Evolutionary conservation across 2,329 filamentous ascomycete genomes (phyloP).

Genomic region (Arachnomyces sp.): DNA sequence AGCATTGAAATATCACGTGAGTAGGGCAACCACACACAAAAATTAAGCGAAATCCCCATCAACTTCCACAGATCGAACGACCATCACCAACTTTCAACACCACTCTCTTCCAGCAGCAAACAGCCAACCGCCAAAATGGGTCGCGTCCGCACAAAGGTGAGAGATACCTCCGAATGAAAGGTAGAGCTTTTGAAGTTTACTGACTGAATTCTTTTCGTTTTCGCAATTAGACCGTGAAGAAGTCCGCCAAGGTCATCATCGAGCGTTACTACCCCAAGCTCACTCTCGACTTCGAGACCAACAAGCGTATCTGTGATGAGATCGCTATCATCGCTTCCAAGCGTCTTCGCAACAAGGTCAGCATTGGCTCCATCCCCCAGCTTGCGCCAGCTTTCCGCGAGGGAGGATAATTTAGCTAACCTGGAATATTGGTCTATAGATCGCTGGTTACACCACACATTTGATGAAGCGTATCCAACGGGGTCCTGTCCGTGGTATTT

Average conservation of each 20-base stretch:
- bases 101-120: slow-evolving; percentile 6
- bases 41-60: slow-evolving; percentile 6
- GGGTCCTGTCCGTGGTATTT: slow-evolving; percentile 98
- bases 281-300: slow-evolving; percentile 99
- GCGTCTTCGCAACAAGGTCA: slow-evolving; percentile 97
- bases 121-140: slow-evolving; percentile 38
- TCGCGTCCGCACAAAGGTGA: slow-evolving; percentile 41
- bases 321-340: slow-evolving; percentile 99
- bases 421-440: slow-evolving; percentile 43
- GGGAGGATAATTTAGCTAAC: slow-evolving; percentile 1
- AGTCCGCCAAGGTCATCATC: slow-evolving; percentile 98
- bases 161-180: slow-evolving; percentile 3
- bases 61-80: slow-evolving; percentile 32
- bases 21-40: slow-evolving; percentile 7
- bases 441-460: slow-evolving; percentile 97
- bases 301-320: slow-evolving; percentile 99
- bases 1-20: too few relatives aligned
- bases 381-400: background rate
- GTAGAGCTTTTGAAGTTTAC: background rate
- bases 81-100: background rate
- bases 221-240: slow-evolving; percentile 57
- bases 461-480: slow-evolving; percentile 99
- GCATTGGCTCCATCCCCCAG: slow-evolving; percentile 9
- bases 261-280: slow-evolving; percentile 97
- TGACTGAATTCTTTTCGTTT: slow-evolving; percentile 7